Base-by-base conservation (phyloP, 371 early-diverging fungal species). In the Rozella allomycis region DNA sequence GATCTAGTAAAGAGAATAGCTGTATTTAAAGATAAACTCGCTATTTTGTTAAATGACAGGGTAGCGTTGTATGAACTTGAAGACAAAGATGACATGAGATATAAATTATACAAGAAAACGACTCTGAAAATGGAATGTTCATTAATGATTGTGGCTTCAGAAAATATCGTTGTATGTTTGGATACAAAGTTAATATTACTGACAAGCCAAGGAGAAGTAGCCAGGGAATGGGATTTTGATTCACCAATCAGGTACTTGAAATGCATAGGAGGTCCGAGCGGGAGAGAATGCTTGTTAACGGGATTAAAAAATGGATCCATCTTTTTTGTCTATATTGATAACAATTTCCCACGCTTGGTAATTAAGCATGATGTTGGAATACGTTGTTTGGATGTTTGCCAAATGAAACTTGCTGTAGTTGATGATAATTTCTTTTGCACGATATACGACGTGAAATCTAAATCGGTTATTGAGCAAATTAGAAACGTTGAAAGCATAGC, bases 1-100 rank as follows among this genome's bases (percentile, higher is more conserved):
- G 66, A 65, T 35, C 52, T 52, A 30, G 58, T 65, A 12, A 58
- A 60, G 32, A 65, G 60, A 36, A 50, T 65, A 16, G 57, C 66
- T 4, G 34, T 65, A 1, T 58, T 52, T 38, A 49, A 45, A 19
- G 58, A 61, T 34, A 33, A 49, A 9, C 40, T 65, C 2, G 66
- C 62, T 1, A 55, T 65, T 3, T 58, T 60, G 38, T 43, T 65
- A 7, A 45, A 60, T 1, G 62, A 60, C 23, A 45, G 53, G 22
- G 39, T 65, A 16, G 49, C 60, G 25, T 42, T 65, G 3, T 62
- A 65, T 44, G 60, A 61, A 41, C 37, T 53, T 16, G 55, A 60
- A 35, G 55, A 58, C 29, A 40, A 50, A 1, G 46, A 49, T 1
- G 57, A 58, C 25, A 52, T 65, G 54, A 56, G 58, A 40, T 65